A percentile compares a stretch with the other conserved stretches of the same genome.
Conservation (phyloP, 2,329 filamentous ascomycete genomes). For the Diaporthe australafricana region DNA sequence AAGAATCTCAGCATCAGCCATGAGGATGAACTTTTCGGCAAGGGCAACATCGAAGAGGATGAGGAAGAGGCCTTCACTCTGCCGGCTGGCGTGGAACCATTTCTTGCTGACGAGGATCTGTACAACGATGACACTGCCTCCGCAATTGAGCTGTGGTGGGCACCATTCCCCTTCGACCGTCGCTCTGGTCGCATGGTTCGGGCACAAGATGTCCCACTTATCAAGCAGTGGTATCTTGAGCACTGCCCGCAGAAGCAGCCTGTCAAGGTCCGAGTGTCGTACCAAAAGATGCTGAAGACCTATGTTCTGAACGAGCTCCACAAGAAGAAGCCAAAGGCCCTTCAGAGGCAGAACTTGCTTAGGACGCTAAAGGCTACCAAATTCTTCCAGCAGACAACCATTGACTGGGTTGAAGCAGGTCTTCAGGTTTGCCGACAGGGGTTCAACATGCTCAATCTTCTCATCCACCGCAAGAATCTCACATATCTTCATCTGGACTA, state of each 20-base stretch:
- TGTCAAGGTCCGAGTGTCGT: conserved; percentile 97
- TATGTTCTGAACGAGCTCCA: conserved; percentile 97
- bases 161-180: conserved; percentile 94
- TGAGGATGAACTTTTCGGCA: conserved; percentile 93
- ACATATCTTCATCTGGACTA: conserved; percentile 99
- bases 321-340: conserved; percentile 93
- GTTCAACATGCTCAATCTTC: conserved; percentile 98
- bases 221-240: conserved; percentile 99
- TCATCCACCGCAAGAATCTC: conserved; percentile 98
- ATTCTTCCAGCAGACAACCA: conserved; percentile 99
- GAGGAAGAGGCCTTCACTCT: conserved; percentile 89
- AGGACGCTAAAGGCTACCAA: conserved; percentile 94
- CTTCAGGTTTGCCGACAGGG: conserved; percentile 97
- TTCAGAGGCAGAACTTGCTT: conserved; percentile 93
- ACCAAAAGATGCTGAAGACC: conserved; percentile 96
- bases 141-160: conserved; percentile 97
- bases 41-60: conserved; percentile 76
- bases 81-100: conserved; percentile 83
- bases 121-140: conserved; percentile 90
- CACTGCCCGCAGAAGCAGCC: conserved; percentile 89
- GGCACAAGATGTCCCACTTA: conserved; percentile 94
- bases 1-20: conserved; percentile 94
- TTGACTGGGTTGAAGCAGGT: conserved; percentile 99
- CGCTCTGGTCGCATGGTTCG: conserved; percentile 96
- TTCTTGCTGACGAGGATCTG: conserved; percentile 88